Evolutionary conservation across 441 rosid species (phyloP), one percentile per base, ranked within the genome.

Genomic region (Pelargonium citronellum): DNA sequence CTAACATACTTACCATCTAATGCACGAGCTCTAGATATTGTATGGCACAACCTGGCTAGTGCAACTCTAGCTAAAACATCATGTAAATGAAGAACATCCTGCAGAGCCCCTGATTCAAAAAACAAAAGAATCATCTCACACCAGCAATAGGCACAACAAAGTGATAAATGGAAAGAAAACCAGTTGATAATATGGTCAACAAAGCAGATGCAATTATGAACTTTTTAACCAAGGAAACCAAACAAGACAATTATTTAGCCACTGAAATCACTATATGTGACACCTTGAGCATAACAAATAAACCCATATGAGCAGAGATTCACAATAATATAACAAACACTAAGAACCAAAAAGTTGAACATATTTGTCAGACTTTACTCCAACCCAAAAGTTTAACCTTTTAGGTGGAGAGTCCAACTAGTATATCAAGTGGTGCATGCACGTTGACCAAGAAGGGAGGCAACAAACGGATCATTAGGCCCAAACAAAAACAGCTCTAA

Each of bases 41-140:
- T 73, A 79, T 95, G 96, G 78, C 99, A 92, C 77, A 95, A 81
- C 85, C 86, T 92, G 80, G 97, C 97, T 77, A 95, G 83, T 73
- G 98, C 79, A 71, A 95, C 96, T 87, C 99, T 87, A 64, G 99
- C 99, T 74, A 95, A 97, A 73, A 95, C 99, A 80, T 95, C 99
- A 80, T 92, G 96, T 85, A 95, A 85, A 85, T 95, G 99, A 73
- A 95, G 98, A 75, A 95, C 92, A 85, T 95, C 99, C 79, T 89
- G 98, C 91, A 95, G 81, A 69, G 98, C 96, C 76, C 99, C 99
- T 95, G 87, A 73, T 81, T 74, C 79, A 76, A 57, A 78, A 6
- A 75, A 75, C 63, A 71, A 55, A 71, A 34, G 70, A 34, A 74
- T 15, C 55, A 73, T 34, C 69, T 79, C 65, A 82, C 68, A 53